Conservation (phyloP, 179 eudicot species). For the Nepenthes alata region DNA sequence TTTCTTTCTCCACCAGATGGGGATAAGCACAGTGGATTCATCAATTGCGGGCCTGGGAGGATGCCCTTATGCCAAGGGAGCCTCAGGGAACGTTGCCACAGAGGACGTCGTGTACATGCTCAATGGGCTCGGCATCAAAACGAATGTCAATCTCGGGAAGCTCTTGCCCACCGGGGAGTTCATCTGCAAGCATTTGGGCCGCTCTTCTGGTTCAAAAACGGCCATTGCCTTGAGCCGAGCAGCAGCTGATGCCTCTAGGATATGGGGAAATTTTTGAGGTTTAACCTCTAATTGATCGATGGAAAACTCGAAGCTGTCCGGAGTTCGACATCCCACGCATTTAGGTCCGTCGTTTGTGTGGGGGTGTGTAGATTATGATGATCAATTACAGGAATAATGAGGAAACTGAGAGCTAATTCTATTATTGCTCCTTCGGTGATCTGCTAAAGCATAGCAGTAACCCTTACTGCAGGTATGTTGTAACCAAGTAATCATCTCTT, state of each 20-base stretch:
- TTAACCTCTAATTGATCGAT: too few relatives aligned
- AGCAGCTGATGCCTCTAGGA: constrained; percentile 26
- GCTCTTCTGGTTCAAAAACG: constrained; percentile 51
- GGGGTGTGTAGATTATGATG: not conserved
- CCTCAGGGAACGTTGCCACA: constrained; percentile 68
- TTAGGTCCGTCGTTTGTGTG: not conserved
- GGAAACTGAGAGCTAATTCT: too few relatives aligned
- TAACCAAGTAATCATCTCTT: too few relatives aligned
- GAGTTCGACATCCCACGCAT: not conserved
- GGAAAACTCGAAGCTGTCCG: too few relatives aligned
- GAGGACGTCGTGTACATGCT: constrained; percentile 82
- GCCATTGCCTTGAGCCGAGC: constrained; percentile 46
- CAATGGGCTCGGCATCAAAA: constrained; percentile 51
- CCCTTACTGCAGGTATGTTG: too few relatives aligned
- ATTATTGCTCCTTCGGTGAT: too few relatives aligned
- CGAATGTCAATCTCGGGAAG: constrained; percentile 41
- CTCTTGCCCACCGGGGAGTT: constrained; percentile 58
- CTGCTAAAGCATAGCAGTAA: too few relatives aligned
- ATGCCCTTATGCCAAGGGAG: constrained; percentile 76
- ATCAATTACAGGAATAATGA: not conserved
- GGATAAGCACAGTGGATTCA: constrained; percentile 48
- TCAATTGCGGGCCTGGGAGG: constrained; percentile 69
- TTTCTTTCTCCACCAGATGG: constrained; percentile 35
- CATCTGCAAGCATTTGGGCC: constrained; percentile 53
- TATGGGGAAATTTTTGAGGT: constrained; percentile 5